A percentile compares a stretch with the other conserved stretches of the same genome.
These are phyloP conservation scores for Coemansia sp. DNA, from an alignment of 192 early-diverging fungal genomes.

Conservation along the genomic window DNA sequence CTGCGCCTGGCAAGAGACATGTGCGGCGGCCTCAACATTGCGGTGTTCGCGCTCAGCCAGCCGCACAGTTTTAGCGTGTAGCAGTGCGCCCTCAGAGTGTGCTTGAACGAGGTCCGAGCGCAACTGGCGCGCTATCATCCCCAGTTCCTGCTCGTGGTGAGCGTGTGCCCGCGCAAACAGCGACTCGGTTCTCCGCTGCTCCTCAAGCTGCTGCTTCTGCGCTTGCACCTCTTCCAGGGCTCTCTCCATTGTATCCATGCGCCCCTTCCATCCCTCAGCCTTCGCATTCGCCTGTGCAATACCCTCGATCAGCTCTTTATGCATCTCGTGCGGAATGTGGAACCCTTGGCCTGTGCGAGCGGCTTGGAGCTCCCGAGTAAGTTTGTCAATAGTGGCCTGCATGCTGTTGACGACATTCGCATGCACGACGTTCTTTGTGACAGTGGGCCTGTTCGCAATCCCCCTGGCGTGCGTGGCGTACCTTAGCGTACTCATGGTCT, in stretches of 20 bases:
- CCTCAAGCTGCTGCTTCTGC: not conserved
- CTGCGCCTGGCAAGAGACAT: conserved; percentile 3
- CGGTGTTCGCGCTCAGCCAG: conserved; percentile 22
- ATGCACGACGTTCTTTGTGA: conserved; percentile 78
- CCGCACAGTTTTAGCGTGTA: conserved; percentile 18
- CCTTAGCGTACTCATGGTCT: conserved; percentile 72
- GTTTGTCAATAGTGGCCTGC: conserved; percentile 71
- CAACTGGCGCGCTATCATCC: conserved; percentile 28
- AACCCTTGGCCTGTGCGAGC: conserved; percentile 83
- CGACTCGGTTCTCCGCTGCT: conserved; percentile 31
- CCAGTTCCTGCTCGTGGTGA: conserved; percentile 45
- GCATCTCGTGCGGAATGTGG: conserved; percentile 68
- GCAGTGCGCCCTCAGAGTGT: not conserved
- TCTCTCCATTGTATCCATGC: conserved; percentile 23
- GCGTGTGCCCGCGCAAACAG: conserved; percentile 53
- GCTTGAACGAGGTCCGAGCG: conserved; percentile 10
- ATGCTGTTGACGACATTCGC: conserved; percentile 80
- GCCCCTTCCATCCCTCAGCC: conserved; percentile 34
- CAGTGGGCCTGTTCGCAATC: conserved; percentile 72
- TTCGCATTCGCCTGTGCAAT: conserved; percentile 8
- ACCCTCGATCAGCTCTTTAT: conserved; percentile 33
- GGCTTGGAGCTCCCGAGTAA: conserved; percentile 74
- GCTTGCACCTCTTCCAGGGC: not conserved
- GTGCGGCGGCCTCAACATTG: conserved; percentile 10
- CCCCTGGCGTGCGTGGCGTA: conserved; percentile 78